phyloP scores from a whole-genome alignment of 106 monocot genomes.

The Gastrodia elata region DNA sequence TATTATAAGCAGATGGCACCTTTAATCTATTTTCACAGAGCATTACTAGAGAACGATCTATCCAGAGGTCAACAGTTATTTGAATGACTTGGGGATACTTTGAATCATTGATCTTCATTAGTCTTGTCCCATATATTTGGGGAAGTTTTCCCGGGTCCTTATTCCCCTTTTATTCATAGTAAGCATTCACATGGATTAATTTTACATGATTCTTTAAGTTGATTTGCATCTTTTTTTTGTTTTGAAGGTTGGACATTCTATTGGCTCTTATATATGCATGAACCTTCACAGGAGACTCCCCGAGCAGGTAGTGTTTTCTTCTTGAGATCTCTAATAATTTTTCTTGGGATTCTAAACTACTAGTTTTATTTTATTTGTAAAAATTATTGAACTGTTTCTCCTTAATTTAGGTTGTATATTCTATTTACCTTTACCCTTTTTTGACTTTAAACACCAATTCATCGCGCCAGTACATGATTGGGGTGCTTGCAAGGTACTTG shows the following conservation, averaged over 20 bases:
- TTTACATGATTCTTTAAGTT: not conserved
- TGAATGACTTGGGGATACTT: no score
- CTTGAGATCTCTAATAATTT: not conserved
- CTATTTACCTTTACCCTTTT: conserved; percentile 82
- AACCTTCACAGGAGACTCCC: conserved; percentile 65
- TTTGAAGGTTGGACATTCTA: conserved; percentile 87
- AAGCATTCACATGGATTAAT: not conserved
- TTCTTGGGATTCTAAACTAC: not conserved
- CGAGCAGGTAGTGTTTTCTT: conserved; percentile 31
- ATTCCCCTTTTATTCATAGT: not conserved
- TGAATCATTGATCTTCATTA: not conserved
- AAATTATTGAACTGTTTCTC: not conserved
- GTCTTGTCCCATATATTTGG: not conserved
- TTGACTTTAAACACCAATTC: conserved; percentile 52
- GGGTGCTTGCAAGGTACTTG: conserved; percentile 51
- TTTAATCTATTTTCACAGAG: no score
- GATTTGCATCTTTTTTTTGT: conserved; percentile 7
- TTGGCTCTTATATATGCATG: conserved; percentile 80
- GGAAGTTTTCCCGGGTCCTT: not conserved
- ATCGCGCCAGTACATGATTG: conserved; percentile 45
- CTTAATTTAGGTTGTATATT: conserved; percentile 46
- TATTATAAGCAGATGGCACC: no score
- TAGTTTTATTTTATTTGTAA: not conserved
- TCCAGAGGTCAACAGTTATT: no score
- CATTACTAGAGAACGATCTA: no score